phyloP scores from a whole-genome alignment of 306 rosid genomes.

The Nissolia schottii region DNA sequence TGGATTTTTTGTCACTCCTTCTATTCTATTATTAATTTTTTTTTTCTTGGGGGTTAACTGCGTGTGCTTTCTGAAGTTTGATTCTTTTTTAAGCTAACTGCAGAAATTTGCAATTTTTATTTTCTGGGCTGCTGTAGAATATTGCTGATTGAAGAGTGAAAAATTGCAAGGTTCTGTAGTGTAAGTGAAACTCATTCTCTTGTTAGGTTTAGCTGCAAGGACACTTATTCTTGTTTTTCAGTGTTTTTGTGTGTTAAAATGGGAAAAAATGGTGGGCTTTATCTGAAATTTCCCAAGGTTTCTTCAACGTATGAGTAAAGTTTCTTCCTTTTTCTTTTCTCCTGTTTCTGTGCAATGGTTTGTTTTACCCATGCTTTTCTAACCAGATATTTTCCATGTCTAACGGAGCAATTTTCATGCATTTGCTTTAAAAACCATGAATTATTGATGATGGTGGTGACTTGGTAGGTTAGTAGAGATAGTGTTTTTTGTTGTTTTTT shows the following conservation, averaged over 20 bases:
- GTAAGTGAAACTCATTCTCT: constrained; percentile 23
- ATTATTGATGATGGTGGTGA: constrained; percentile 6
- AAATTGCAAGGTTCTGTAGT: constrained; percentile 6
- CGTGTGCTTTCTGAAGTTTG: not conserved
- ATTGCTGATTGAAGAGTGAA: constrained; percentile 10
- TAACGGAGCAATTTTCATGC: constrained; percentile 15
- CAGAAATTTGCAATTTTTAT: not conserved
- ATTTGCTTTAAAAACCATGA: constrained; percentile 11
- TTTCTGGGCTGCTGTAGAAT: constrained; percentile 10
- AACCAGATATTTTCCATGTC: constrained; percentile 1
- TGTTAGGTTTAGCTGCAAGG: constrained; percentile 34
- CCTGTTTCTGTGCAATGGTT: not conserved
- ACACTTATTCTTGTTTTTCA: not conserved
- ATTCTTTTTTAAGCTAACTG: not conserved
- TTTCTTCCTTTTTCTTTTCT: not conserved
- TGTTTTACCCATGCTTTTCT: not conserved
- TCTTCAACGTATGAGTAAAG: constrained; percentile 5
- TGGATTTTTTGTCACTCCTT: not conserved
- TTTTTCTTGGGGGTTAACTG: not conserved
- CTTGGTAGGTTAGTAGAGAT: constrained; percentile 1
- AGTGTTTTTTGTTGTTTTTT: not conserved
- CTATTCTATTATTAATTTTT: not conserved
- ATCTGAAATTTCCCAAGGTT: not conserved
- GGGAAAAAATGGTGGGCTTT: constrained; percentile 8
- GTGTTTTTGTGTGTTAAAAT: not conserved